A percentile compares a stretch with the other conserved stretches of the same genome.
These are phyloP conservation scores for Anacardium occidentale DNA, from an alignment of 345 rosid species.

Conservation along the genomic window DNA sequence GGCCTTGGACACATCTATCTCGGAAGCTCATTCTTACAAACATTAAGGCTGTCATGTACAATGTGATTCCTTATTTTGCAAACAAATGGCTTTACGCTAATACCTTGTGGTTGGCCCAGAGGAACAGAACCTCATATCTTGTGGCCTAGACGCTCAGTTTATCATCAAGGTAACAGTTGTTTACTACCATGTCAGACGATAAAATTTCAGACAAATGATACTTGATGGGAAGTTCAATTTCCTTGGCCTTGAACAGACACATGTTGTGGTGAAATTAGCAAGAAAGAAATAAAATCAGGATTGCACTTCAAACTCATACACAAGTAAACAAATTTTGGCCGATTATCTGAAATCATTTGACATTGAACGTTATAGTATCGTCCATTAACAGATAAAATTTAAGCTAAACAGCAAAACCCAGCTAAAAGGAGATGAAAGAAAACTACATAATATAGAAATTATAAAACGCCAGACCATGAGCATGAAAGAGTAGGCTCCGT, in stretches of 20 bases:
- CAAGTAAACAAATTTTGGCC: no score
- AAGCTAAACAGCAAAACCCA: not conserved
- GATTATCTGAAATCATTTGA: no score
- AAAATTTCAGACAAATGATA: not conserved
- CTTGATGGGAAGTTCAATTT: not conserved
- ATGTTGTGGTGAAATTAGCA: not conserved
- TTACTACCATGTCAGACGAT: not conserved
- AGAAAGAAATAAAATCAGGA: no score
- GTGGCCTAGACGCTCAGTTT: no score
- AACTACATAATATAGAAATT: not conserved
- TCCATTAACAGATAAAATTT: not conserved
- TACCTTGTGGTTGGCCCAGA: no score
- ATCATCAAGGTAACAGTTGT: not conserved
- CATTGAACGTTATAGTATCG: no score
- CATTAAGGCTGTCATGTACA: no score
- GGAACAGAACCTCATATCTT: no score
- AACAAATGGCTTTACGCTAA: not conserved
- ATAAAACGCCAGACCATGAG: slow-evolving; percentile 56
- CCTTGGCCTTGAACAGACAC: not conserved
- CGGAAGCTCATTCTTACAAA: no score
- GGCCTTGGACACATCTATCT: no score
- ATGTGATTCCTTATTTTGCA: not conserved
- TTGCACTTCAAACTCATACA: no score
- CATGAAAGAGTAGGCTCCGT: slow-evolving; percentile 72
- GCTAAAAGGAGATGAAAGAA: not conserved